Evolutionary conservation across 495 filamentous ascomycete species (phyloP).

Genomic region (Amphirosellinia nigrospora): DNA sequence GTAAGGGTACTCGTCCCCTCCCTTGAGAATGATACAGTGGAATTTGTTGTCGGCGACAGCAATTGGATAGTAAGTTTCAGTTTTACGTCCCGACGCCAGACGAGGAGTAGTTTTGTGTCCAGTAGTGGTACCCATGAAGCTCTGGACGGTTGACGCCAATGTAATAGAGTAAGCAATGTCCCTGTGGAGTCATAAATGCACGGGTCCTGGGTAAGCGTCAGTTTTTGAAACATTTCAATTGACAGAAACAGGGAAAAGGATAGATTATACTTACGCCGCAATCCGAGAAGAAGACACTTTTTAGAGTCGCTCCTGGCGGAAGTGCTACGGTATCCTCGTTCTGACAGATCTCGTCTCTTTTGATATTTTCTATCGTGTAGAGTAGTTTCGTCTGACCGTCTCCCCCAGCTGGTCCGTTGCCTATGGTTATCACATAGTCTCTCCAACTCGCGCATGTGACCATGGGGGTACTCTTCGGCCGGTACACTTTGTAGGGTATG

Average conservation of each 20-base stretch:
- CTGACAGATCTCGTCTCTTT: slow-evolving; percentile 90
- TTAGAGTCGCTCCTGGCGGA: slow-evolving; percentile 69
- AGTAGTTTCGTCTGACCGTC: slow-evolving; percentile 76
- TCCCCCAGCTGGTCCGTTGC: slow-evolving; percentile 83
- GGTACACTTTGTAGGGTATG: slow-evolving; percentile 82
- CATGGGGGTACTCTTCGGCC: slow-evolving; percentile 86
- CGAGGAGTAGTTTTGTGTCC: slow-evolving; percentile 84
- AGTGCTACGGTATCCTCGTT: slow-evolving; percentile 90
- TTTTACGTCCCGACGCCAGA: slow-evolving; percentile 79
- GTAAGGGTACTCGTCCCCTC: slow-evolving; percentile 89
- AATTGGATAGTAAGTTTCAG: slow-evolving; percentile 93
- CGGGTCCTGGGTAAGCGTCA: slow-evolving; percentile 67
- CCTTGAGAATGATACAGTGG: slow-evolving; percentile 98
- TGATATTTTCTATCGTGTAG: slow-evolving; percentile 92
- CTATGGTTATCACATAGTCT: slow-evolving; percentile 92
- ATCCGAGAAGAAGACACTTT: slow-evolving; percentile 90
- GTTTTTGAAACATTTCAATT: background rate
- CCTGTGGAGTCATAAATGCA: slow-evolving; percentile 93
- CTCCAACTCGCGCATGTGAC: slow-evolving; percentile 92
- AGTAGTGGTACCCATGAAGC: slow-evolving; percentile 91
- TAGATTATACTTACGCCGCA: slow-evolving; percentile 64
- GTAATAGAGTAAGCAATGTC: slow-evolving; percentile 81
- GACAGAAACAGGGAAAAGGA: background rate
- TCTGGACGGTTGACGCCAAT: slow-evolving; percentile 85
- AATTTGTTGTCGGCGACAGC: slow-evolving; percentile 91